These are phyloP conservation scores for Ilex aquifolium DNA, from an alignment of 257 asterid genomes.

Conservation along the genomic window DNA sequence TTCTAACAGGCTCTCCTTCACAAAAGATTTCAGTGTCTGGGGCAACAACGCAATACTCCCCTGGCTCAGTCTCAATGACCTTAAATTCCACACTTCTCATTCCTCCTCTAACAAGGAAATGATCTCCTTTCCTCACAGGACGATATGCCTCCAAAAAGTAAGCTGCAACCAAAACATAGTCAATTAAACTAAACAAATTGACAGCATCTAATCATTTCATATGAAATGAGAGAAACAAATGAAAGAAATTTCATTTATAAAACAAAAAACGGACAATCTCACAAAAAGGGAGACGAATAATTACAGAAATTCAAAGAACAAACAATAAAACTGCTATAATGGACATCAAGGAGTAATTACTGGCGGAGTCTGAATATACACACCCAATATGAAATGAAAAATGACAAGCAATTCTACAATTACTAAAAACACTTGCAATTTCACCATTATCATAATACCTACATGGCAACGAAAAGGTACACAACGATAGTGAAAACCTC, in stretches of 20 bases:
- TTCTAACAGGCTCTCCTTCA: constrained; percentile 61
- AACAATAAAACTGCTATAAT: not conserved
- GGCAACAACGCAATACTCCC: constrained; percentile 69
- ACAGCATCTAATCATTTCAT: not conserved
- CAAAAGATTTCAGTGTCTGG: constrained; percentile 70
- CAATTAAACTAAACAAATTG: not conserved
- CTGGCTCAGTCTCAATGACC: constrained; percentile 61
- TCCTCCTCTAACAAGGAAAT: constrained; percentile 67
- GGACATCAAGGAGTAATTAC: not conserved
- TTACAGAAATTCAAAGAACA: not conserved
- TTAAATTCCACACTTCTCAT: constrained; percentile 70
- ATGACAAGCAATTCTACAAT: not conserved
- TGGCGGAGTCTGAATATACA: not conserved
- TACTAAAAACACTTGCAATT: not conserved
- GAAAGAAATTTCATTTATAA: not conserved
- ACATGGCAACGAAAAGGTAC: not conserved
- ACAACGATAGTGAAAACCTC: too few relatives aligned
- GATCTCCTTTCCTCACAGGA: constrained; percentile 56
- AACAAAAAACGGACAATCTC: not conserved
- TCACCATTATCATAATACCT: not conserved
- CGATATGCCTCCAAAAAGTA: constrained; percentile 68
- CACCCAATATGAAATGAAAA: not conserved
- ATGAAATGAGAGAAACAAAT: not conserved
- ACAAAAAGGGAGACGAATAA: not conserved
- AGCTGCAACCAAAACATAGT: constrained; percentile 27